Evolutionary conservation across 495 filamentous ascomycete genomes (phyloP), one percentile per base, ranked within the genome.

Genomic region (Cladorrhinum samala): DNA sequence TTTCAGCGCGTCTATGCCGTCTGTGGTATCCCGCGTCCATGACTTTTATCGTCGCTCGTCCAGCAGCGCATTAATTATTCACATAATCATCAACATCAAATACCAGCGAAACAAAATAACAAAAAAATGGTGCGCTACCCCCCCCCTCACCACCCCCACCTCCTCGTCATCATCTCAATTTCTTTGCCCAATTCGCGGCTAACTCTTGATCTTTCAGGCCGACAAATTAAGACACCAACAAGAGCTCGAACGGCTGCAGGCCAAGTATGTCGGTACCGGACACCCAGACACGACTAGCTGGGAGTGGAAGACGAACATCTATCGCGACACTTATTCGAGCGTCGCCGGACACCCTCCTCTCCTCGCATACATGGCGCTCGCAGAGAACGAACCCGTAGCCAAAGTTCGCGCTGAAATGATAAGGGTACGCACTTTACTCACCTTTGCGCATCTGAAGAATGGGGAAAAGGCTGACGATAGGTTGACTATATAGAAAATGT

Each of bases 181-280:
- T 37, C 14, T 37, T 37, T 37, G 14, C 30, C 14, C 6, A 37
- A 7, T 37, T 37, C 14, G 30, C n/a, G n/a, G n/a, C n/a, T n/a
- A n/a, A n/a, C n/a, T n/a, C n/a, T n/a, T n/a, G 21, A 37, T 38
- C 25, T 39, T 23, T 48, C 30, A 80, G 93, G 93, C 93, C 61
- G 93, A 98, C 79, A 98, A 98, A 75, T 87, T 97, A 55, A 91
- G 94, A 68, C 91, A 91, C 13, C 86, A 91, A 53, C 94, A 97
- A 71, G 93, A 97, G 65, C 92, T 99, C 62, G 94, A 97, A 72
- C 82, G 87, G 55, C 87, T 97, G 9, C 93, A 98, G 72, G 81
- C 89, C 60, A 90, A 91, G 46, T 94, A 93, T 75, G 76, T 98
- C 63, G 93, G 93, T 66, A 97, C 91, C 9, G 94, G 94, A n/a